Conservation (phyloP, 805 yeast species). For the Candida ulmi region DNA sequence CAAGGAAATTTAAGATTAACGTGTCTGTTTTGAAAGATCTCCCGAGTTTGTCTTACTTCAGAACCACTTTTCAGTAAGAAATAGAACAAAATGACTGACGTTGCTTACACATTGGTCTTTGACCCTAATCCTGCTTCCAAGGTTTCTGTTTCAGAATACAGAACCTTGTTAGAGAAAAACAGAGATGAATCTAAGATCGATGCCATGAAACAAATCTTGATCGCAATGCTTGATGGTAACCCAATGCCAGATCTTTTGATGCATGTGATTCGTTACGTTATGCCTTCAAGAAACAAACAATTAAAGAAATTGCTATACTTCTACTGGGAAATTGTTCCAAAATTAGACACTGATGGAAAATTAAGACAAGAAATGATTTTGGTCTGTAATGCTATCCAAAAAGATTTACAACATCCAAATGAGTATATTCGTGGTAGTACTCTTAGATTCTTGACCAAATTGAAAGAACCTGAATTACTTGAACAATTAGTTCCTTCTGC, state of each 20-base stretch:
- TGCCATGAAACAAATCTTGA: constrained; percentile 83
- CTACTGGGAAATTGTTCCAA: constrained; percentile 98
- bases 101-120: constrained; percentile 75
- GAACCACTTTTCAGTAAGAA: no score
- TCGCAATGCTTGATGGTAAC: constrained; percentile 87
- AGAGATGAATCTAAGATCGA: constrained; percentile 82
- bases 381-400: constrained; percentile 96
- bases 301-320: constrained; percentile 89
- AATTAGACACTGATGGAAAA: constrained; percentile 80
- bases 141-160: constrained; percentile 64
- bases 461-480: constrained; percentile 87
- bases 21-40: neutral
- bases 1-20: neutral
- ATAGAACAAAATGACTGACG: constrained; percentile 20
- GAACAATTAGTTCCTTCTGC: constrained; percentile 95
- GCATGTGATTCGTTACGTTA: constrained; percentile 95
- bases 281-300: constrained; percentile 91
- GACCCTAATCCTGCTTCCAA: constrained; percentile 65
- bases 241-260: constrained; percentile 87
- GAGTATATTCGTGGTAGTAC: constrained; percentile 96
- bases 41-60: no score
- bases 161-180: constrained; percentile 77
- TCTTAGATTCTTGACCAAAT: constrained; percentile 81
- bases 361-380: constrained; percentile 97
- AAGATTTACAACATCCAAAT: constrained; percentile 96